Conservation (phyloP, 192 early-diverging fungal genomes). For the Coemansia sp. region DNA sequence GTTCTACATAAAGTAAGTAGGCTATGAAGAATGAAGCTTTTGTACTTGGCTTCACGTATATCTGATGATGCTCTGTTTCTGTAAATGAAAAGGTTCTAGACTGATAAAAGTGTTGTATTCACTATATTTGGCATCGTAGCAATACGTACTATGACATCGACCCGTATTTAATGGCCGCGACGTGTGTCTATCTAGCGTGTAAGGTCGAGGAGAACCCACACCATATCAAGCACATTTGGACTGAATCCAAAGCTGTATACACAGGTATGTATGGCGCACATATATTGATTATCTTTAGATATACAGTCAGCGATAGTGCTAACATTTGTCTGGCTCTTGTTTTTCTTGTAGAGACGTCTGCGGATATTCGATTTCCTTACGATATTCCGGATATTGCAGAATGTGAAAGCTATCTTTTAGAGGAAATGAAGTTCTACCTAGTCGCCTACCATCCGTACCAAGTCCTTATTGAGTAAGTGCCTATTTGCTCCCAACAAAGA, state of each 20-base stretch:
- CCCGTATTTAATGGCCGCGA: slow-evolving; percentile 72
- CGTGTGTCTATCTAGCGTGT: slow-evolving; percentile 85
- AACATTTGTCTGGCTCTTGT: background rate
- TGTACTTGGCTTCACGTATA: no score
- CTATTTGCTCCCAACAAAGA: background rate
- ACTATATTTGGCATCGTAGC: slow-evolving; percentile 42
- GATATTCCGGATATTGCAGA: slow-evolving; percentile 80
- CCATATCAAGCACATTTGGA: slow-evolving; percentile 61
- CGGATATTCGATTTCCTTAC: slow-evolving; percentile 57
- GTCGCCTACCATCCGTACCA: slow-evolving; percentile 90
- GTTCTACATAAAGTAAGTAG: slow-evolving; percentile 83
- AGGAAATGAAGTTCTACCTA: slow-evolving; percentile 88
- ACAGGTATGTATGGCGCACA: slow-evolving; percentile 24
- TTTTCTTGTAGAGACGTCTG: slow-evolving; percentile 24
- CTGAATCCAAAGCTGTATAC: slow-evolving; percentile 42
- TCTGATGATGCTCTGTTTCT: background rate
- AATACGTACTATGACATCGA: slow-evolving; percentile 74
- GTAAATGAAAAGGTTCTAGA: no score
- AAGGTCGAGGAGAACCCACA: slow-evolving; percentile 83
- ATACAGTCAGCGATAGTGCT: background rate
- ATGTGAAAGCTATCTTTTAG: slow-evolving; percentile 88
- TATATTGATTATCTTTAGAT: background rate
- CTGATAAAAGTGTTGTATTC: background rate
- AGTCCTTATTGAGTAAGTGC: slow-evolving; percentile 65
- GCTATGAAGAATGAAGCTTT: no score